These are phyloP conservation scores for Linaria vulgaris DNA, from an alignment of 257 asterid genomes.

Conservation along the genomic window DNA sequence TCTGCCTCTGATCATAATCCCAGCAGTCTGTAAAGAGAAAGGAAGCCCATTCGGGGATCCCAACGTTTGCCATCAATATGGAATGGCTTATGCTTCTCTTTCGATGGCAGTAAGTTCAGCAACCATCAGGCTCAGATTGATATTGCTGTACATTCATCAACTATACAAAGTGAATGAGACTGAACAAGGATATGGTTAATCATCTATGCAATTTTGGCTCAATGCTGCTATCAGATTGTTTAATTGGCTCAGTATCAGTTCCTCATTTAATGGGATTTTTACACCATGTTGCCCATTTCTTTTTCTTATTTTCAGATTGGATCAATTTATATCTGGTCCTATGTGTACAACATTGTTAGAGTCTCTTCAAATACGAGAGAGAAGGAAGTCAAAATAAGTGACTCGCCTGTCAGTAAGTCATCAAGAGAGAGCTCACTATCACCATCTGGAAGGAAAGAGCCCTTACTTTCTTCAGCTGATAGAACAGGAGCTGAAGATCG, in stretches of 20 bases:
- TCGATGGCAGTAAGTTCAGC: conserved; percentile 80
- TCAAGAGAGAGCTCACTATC: conserved; percentile 36
- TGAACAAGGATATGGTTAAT: too few species aligned
- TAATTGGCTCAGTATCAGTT: too few species aligned
- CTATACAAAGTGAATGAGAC: too few species aligned
- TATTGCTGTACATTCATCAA: too few species aligned
- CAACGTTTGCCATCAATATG: conserved; percentile 52
- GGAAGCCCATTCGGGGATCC: conserved; percentile 90
- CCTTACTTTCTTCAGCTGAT: conserved; percentile 54
- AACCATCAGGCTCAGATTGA: neutral
- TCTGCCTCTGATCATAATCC: conserved; percentile 80
- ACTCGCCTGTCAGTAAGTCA: conserved; percentile 39
- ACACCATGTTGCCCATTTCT: neutral
- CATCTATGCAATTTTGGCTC: too few species aligned
- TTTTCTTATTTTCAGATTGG: conserved; percentile 52
- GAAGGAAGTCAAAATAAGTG: conserved; percentile 49
- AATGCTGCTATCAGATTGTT: too few species aligned
- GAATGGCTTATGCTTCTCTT: conserved; percentile 88
- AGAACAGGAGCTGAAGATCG: conserved; percentile 18
- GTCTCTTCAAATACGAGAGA: conserved; percentile 53
- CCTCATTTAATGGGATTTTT: too few species aligned
- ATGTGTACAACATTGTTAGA: conserved; percentile 73
- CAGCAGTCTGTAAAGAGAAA: conserved; percentile 85
- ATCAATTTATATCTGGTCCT: conserved; percentile 80
- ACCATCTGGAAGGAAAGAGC: conserved; percentile 40